Evolutionary conservation across 306 rosid genomes (phyloP).

Genomic region (Begonia fuchsioides): DNA sequence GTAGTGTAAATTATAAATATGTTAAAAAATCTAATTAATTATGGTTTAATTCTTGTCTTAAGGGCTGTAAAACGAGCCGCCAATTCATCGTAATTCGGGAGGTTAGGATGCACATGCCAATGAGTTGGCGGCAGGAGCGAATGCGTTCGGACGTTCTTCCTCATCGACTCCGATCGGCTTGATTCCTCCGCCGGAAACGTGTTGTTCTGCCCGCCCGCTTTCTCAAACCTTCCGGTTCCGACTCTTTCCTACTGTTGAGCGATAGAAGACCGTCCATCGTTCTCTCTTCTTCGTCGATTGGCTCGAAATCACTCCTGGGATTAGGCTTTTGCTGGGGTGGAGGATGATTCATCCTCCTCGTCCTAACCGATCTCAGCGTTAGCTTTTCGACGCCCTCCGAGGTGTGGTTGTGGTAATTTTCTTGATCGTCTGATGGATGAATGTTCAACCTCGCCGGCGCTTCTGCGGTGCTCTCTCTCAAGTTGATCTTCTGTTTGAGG

Average conservation of each 20-base stretch:
- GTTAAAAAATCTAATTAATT: too few relatives aligned
- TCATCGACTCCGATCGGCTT: too few relatives aligned
- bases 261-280: slow-evolving; percentile 20
- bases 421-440: slow-evolving; percentile 9
- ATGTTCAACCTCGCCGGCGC: slow-evolving; percentile 11
- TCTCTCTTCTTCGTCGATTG: slow-evolving; percentile 14
- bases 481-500: slow-evolving; percentile 25
- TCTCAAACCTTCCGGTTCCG: slow-evolving; percentile 12
- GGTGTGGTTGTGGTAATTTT: slow-evolving; percentile 3
- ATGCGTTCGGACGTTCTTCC: too few relatives aligned
- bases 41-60: background rate
- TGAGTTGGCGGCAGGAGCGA: too few relatives aligned
- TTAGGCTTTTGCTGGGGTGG: too few relatives aligned
- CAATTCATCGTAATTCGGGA: slow-evolving; percentile 66
- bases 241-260: slow-evolving; percentile 20
- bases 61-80: slow-evolving; percentile 40
- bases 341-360: slow-evolving; percentile 21
- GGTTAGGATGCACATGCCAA: slow-evolving; percentile 40
- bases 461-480: slow-evolving; percentile 9
- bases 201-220: background rate
- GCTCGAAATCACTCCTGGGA: background rate
- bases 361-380: slow-evolving; percentile 52
- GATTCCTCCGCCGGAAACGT: too few relatives aligned
- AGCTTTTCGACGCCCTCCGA: slow-evolving; percentile 15
- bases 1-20: too few relatives aligned